Conservation (phyloP, 1,284 basidiomycete species). For the Peniophora sp. region DNA sequence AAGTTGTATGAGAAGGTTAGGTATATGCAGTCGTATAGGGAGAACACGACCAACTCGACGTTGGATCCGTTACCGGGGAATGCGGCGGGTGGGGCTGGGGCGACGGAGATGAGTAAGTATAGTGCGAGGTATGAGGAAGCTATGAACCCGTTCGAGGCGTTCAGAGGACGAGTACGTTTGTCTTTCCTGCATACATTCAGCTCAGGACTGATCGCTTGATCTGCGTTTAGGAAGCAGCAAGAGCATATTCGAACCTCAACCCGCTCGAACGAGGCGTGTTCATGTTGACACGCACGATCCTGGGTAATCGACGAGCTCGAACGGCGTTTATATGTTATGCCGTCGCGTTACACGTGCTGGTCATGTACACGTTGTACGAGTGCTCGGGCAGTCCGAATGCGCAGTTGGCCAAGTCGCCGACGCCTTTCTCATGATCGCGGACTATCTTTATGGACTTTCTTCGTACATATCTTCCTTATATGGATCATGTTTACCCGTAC, state of each 20-base stretch:
- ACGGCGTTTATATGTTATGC: slow-evolving; percentile 82
- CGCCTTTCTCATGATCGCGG: slow-evolving; percentile 14
- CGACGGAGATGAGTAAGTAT: slow-evolving; percentile 84
- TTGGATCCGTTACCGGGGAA: slow-evolving; percentile 56
- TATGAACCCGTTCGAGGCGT: slow-evolving; percentile 97
- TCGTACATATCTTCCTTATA: too few species aligned
- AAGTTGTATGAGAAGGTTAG: slow-evolving; percentile 96
- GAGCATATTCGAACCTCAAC: slow-evolving; percentile 88
- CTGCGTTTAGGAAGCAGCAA: slow-evolving; percentile 72
- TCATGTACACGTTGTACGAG: slow-evolving; percentile 74
- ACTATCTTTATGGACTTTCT: too few species aligned
- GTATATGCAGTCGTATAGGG: slow-evolving; percentile 91
- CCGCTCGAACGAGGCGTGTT: slow-evolving; percentile 88
- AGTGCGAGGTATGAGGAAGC: slow-evolving; percentile 89
- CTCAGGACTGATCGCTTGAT: too few species aligned
- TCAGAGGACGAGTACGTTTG: slow-evolving; percentile 73
- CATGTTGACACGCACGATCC: slow-evolving; percentile 75
- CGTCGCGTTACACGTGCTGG: slow-evolving; percentile 66
- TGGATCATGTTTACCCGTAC: too few species aligned
- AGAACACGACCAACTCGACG: slow-evolving; percentile 55
- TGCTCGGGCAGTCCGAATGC: slow-evolving; percentile 46
- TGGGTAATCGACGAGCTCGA: slow-evolving; percentile 82
- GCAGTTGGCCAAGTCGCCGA: slow-evolving; percentile 40
- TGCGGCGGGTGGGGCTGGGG: slow-evolving; percentile 20
- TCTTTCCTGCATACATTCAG: slow-evolving; percentile 4